phyloP scores from a whole-genome alignment of 176 grass and related monocot genomes.

The bread wheat (Triticum aestivum) region DNA sequence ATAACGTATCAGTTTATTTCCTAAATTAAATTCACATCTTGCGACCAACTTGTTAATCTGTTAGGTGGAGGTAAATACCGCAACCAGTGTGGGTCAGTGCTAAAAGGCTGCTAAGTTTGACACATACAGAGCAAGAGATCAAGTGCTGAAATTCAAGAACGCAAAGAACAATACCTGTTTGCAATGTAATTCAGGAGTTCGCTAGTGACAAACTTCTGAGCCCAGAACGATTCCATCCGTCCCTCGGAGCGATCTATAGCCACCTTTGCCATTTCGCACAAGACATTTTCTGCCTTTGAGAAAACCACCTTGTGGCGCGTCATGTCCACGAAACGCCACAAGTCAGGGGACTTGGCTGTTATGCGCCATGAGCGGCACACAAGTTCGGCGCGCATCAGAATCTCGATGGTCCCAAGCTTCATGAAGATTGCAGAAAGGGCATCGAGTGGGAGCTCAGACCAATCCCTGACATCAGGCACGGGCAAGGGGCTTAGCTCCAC shows the following conservation, averaged over 20 bases:
- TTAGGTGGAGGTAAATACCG: background rate
- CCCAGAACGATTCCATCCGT: constrained; percentile 33
- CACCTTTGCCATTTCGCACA: constrained; percentile 30
- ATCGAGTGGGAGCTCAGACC: constrained; percentile 14
- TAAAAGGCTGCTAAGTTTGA: background rate
- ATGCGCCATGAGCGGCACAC: constrained; percentile 32
- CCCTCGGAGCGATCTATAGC: constrained; percentile 20
- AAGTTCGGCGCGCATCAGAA: constrained; percentile 23
- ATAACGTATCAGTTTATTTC: background rate
- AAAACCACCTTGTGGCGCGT: constrained; percentile 27
- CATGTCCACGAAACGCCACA: constrained; percentile 23
- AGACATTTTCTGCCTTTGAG: background rate
- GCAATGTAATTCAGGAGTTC: constrained; percentile 34
- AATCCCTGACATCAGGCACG: background rate
- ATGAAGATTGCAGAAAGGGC: background rate
- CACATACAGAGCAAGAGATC: background rate
- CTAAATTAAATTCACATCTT: background rate
- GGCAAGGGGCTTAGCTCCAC: background rate
- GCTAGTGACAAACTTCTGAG: constrained; percentile 22
- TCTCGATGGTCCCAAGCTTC: constrained; percentile 24
- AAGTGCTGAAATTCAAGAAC: background rate
- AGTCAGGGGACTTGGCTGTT: constrained; percentile 9
- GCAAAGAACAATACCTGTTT: constrained; percentile 6
- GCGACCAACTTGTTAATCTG: background rate
- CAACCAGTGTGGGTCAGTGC: background rate